Evolutionary conservation across 192 early-diverging fungal genomes (phyloP).

Genomic region (Gorgonomyces haynaldii): DNA sequence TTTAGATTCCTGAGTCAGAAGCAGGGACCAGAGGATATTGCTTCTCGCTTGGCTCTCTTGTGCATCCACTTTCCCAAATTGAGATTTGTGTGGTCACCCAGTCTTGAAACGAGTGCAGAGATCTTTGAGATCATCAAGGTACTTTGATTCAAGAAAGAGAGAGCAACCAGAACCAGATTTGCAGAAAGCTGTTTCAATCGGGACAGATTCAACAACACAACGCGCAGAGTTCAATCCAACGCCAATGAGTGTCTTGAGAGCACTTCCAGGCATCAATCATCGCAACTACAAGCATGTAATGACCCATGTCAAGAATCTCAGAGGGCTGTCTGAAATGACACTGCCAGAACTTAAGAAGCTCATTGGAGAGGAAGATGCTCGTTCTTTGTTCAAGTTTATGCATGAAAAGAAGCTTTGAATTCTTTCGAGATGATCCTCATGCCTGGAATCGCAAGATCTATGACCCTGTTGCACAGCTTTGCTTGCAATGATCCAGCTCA

Average conservation of each 20-base stretch:
- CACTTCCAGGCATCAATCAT: slow-evolving; percentile 74
- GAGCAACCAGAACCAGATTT: slow-evolving; percentile 63
- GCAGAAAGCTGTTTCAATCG: slow-evolving; percentile 54
- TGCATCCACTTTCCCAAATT: slow-evolving; percentile 75
- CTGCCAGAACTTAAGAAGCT: slow-evolving; percentile 32
- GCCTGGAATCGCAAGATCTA: too few relatives aligned
- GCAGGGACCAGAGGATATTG: slow-evolving; percentile 10
- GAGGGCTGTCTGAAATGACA: slow-evolving; percentile 45
- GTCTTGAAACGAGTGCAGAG: slow-evolving; percentile 69
- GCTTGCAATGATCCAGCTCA: too few relatives aligned
- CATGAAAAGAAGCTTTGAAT: too few relatives aligned
- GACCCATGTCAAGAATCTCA: slow-evolving; percentile 47
- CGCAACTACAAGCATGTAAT: slow-evolving; percentile 72
- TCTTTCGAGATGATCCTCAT: slow-evolving; percentile 1
- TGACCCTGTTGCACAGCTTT: too few relatives aligned
- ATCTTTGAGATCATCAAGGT: slow-evolving; percentile 87
- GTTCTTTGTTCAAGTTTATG: slow-evolving; percentile 56
- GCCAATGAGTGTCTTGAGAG: slow-evolving; percentile 66
- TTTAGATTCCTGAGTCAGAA: slow-evolving; percentile 38
- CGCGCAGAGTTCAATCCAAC: slow-evolving; percentile 55
- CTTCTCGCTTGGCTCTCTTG: slow-evolving; percentile 38
- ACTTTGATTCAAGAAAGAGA: slow-evolving; percentile 34
- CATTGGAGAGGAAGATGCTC: slow-evolving; percentile 52
- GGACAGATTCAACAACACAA: slow-evolving; percentile 52
- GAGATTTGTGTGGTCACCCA: slow-evolving; percentile 75